Conservation (phyloP, 176 grass and related monocot species). For the Aegilops speltoides region DNA sequence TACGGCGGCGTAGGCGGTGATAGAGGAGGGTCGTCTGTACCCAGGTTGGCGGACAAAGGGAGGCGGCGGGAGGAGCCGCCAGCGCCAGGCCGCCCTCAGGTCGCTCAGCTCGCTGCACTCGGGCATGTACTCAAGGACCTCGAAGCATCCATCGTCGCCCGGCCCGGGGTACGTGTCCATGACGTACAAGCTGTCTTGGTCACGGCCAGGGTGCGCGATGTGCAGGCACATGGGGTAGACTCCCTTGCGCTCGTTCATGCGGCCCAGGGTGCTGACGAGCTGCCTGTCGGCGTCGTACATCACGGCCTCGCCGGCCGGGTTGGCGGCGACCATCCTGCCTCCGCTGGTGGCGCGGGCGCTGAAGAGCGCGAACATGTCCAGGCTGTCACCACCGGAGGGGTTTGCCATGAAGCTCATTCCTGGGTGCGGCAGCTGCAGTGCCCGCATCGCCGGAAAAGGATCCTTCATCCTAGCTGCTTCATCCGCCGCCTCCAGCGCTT, state of each 20-base stretch:
- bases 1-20: neutral
- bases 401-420: neutral
- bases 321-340: neutral
- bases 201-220: neutral
- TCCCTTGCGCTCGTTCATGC: neutral
- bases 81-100: neutral
- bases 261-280: neutral
- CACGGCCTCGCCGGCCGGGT: neutral
- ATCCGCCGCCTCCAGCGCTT: neutral
- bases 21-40: neutral
- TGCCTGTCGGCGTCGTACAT: neutral
- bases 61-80: neutral
- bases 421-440: neutral
- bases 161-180: neutral
- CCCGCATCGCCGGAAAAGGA: neutral
- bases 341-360: neutral
- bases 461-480: neutral
- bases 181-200: neutral
- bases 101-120: neutral
- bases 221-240: neutral
- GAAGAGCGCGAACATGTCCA: neutral
- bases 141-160: neutral
- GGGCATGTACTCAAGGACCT: neutral
- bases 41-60: neutral
- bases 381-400: neutral